Evolutionary conservation across 1,139 yeast genomes (phyloP).

Genomic region (Blastobotrys indianensis): DNA sequence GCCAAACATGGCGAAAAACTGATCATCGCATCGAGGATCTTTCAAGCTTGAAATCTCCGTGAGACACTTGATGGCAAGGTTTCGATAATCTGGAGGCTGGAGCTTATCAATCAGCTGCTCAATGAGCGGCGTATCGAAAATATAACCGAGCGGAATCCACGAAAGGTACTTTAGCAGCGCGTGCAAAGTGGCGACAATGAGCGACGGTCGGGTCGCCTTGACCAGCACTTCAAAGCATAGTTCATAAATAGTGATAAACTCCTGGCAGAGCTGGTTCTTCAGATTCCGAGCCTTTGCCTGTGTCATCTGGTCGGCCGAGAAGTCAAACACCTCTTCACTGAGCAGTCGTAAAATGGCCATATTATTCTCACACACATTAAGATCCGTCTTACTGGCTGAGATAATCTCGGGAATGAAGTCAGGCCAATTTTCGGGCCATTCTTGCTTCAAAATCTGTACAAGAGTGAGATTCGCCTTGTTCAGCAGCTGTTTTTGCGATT

Average conservation of each 20-base stretch:
- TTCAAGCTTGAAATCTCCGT: constrained; percentile 78
- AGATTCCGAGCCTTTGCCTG: constrained; percentile 85
- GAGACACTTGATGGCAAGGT: constrained; percentile 80
- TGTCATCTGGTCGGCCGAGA: constrained; percentile 89
- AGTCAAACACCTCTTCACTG: constrained; percentile 95
- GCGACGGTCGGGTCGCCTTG: constrained; percentile 74
- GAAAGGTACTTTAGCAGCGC: constrained; percentile 80
- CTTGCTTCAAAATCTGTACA: constrained; percentile 92
- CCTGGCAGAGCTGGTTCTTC: constrained; percentile 79
- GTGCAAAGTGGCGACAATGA: constrained; percentile 78
- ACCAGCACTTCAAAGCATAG: constrained; percentile 90
- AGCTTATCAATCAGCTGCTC: constrained; percentile 66
- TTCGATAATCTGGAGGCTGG: constrained; percentile 73
- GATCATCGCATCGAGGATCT: constrained; percentile 58
- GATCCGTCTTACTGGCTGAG: constrained; percentile 72
- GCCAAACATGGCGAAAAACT: constrained; percentile 66
- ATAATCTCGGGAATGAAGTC: constrained; percentile 92
- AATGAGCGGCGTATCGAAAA: constrained; percentile 80
- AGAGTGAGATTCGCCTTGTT: constrained; percentile 90
- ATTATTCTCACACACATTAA: constrained; percentile 94
- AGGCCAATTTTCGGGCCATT: constrained; percentile 99
- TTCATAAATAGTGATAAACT: constrained; percentile 88
- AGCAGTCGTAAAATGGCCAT: constrained; percentile 85
- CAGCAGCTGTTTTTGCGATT: constrained; percentile 71
- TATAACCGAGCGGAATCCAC: constrained; percentile 89